Evolutionary conservation across 2,329 filamentous ascomycete species (phyloP).

Genomic region (Ambrosiella xylebori): DNA sequence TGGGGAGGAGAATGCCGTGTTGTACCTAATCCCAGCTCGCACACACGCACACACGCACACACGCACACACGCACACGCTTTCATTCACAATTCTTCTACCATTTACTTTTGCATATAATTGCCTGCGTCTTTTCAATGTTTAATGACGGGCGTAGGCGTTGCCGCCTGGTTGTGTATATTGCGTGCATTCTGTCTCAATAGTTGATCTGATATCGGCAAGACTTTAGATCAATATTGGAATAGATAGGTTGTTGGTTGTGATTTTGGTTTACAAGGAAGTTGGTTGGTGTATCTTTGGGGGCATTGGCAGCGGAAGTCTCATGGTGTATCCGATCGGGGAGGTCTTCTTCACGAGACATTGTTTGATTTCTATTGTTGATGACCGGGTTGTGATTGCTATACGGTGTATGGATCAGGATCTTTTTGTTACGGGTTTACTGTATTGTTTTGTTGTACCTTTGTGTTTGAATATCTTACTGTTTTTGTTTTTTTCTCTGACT

Average conservation of each 20-base stretch:
- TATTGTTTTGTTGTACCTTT: constrained; percentile 12
- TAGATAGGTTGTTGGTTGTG: background rate
- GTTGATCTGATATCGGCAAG: background rate
- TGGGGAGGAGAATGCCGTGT: background rate
- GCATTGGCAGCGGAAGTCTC: background rate
- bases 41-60: background rate
- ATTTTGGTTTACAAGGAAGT: background rate
- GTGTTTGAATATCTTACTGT: constrained; percentile 8
- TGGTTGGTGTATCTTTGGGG: background rate
- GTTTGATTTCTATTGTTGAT: background rate
- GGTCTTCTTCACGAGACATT: too few species aligned
- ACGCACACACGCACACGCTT: background rate
- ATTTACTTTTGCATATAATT: background rate
- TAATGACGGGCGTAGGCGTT: too few species aligned
- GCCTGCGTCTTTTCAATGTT: background rate
- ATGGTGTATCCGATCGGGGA: too few species aligned
- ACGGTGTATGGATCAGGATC: constrained; percentile 5
- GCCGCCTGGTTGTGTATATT: background rate
- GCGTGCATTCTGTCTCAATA: background rate
- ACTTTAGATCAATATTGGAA: background rate
- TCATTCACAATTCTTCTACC: background rate
- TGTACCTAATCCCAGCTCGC: background rate
- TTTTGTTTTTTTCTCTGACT: constrained; percentile 9
- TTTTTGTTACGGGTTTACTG: constrained; percentile 1
- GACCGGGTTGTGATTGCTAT: background rate